Percentiles rank a stretch among this genome's conserved stretches.
Evolutionary conservation across 163 green algal species (phyloP).

Genomic region (Volvox carteri): DNA sequence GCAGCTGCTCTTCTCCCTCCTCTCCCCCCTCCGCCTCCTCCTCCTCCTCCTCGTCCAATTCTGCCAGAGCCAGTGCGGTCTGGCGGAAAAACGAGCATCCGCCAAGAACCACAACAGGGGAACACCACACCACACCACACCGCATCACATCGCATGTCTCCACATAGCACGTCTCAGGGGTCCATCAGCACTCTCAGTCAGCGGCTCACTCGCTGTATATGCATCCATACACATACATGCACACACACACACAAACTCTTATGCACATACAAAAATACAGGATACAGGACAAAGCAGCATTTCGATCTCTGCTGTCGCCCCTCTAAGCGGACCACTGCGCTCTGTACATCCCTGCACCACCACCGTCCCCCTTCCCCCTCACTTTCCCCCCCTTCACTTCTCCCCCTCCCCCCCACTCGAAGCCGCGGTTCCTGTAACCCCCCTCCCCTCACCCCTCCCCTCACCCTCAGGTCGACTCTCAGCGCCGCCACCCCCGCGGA

Average conservation of each 20-base stretch:
- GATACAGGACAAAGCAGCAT: too few relatives aligned
- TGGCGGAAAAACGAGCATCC: neutral
- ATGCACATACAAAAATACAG: too few relatives aligned
- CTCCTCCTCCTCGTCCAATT: neutral
- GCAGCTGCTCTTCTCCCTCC: neutral
- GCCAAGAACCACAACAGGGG: neutral
- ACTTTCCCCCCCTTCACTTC: neutral
- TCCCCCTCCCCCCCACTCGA: neutral
- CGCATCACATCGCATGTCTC: too few relatives aligned
- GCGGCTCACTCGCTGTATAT: neutral
- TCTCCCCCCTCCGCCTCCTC: constrained; percentile 10
- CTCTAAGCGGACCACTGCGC: too few relatives aligned
- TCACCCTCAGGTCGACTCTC: constrained; percentile 20
- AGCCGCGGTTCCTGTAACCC: neutral
- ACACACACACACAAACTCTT: neutral
- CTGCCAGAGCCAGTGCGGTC: neutral
- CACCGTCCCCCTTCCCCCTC: neutral
- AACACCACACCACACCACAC: too few relatives aligned
- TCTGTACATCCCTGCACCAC: neutral
- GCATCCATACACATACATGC: neutral
- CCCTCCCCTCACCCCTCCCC: neutral
- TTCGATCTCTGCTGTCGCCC: too few relatives aligned
- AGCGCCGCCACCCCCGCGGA: neutral
- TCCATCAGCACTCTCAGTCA: too few relatives aligned
- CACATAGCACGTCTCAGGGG: too few relatives aligned